Evolutionary conservation across 2,329 filamentous ascomycete genomes (phyloP), one percentile per base, ranked within the genome.

Genomic region (Sporothrix protearum): DNA sequence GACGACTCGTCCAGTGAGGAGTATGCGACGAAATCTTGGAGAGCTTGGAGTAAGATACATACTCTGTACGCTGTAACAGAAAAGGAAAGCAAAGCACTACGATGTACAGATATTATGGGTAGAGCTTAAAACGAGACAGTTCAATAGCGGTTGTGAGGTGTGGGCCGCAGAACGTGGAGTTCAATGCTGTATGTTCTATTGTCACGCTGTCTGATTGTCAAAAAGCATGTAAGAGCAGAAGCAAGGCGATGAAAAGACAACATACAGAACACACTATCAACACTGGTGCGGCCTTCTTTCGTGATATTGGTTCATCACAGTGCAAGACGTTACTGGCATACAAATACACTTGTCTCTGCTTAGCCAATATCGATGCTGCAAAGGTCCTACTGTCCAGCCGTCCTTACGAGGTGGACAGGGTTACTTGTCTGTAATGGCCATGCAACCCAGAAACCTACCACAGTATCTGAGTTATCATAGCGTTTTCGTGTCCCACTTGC

Each of bases 81-180:
- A 45, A 64, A 64, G 45, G 36, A 64, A n/a, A 63, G n/a, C n/a
- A 53, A 53, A 53, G 25, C 10, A 53, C 49, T 25, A 53, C n/a
- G n/a, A n/a, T n/a, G n/a, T n/a, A n/a, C 22, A 53, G 25, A 53
- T 25, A 53, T 25, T 53, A 14, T 22, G n/a, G n/a, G 28, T 28
- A 53, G 4, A 53, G 19, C 22, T 10, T 9, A 8, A 53, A 25
- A 28, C 25, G 10, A 14, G n/a, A 22, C 25, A 8, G 49, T 28
- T 53, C n/a, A 25, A 28, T 47, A 25, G 19, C 25, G 22, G 33
- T 39, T 61, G 22, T 61, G 33, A 39, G 33, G n/a, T 45, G 36
- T 63, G 59, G 30, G 59, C 59, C 59, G 8, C 55, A 39, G 36
- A 63, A 45, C 59, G 59, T 45, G 59, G 12, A 45, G 59, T 63